These are phyloP conservation scores for Thalassiosira mediterranea DNA, from an alignment of 352 stramenopile species.

Conservation along the genomic window DNA sequence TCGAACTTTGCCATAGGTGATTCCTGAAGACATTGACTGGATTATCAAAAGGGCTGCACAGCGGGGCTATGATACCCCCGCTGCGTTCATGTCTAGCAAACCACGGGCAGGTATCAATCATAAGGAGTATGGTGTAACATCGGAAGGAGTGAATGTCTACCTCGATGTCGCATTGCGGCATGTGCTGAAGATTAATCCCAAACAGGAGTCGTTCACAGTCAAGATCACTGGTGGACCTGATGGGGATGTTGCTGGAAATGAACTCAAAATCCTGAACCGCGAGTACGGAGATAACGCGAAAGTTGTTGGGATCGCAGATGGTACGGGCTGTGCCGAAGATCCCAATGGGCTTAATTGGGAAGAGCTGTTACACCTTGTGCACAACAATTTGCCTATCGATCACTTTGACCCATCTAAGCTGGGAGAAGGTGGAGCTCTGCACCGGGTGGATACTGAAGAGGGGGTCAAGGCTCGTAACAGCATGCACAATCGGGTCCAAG, in stretches of 20 bases:
- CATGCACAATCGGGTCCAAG: constrained; percentile 95
- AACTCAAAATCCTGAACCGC: constrained; percentile 95
- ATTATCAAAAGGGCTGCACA: constrained; percentile 91
- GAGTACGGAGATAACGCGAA: constrained; percentile 92
- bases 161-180: constrained; percentile 92
- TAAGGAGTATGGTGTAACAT: constrained; percentile 97
- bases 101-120: constrained; percentile 96
- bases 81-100: constrained; percentile 97
- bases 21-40: constrained; percentile 95
- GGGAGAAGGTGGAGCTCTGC: constrained; percentile 63
- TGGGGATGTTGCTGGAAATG: constrained; percentile 97
- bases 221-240: constrained; percentile 97
- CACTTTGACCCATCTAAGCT: constrained; percentile 88
- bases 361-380: constrained; percentile 91
- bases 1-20: constrained; percentile 87
- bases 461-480: constrained; percentile 94
- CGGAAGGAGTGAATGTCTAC: constrained; percentile 96
- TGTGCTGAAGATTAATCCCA: constrained; percentile 88
- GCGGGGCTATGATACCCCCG: constrained; percentile 92
- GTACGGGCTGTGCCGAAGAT: constrained; percentile 91
- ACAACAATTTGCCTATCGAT: constrained; percentile 88
- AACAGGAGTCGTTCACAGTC: constrained; percentile 91
- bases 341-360: constrained; percentile 91
- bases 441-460: constrained; percentile 88
- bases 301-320: constrained; percentile 93